Evolutionary conservation across 2,329 filamentous ascomycete species (phyloP).

Genomic region (Didymella exigua): DNA sequence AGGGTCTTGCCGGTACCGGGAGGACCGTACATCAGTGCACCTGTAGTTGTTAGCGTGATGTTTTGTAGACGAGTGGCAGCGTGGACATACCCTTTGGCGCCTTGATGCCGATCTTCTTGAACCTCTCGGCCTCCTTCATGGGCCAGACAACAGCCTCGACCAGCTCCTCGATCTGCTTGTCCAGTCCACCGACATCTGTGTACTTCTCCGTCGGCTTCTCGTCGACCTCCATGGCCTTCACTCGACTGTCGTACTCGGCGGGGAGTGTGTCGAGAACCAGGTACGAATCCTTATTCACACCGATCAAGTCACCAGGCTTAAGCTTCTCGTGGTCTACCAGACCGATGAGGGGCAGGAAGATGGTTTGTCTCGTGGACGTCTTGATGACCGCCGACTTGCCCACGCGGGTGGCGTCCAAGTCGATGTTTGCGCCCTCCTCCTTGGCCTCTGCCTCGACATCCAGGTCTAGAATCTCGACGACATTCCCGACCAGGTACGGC

Average conservation of each 20-base stretch:
- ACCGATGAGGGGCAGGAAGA: constrained; percentile 96
- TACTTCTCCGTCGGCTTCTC: constrained; percentile 99
- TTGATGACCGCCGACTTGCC: constrained; percentile 99
- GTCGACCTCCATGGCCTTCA: constrained; percentile 99
- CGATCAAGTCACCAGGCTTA: constrained; percentile 94
- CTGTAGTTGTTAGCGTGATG: constrained; percentile 46
- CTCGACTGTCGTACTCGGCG: constrained; percentile 96
- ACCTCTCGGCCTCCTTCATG: constrained; percentile 98
- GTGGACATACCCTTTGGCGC: constrained; percentile 83
- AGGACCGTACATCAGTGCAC: constrained; percentile 96
- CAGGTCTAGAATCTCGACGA: constrained; percentile 94
- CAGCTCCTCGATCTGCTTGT: constrained; percentile 99
- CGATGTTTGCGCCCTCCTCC: constrained; percentile 98
- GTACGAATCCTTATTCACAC: constrained; percentile 99
- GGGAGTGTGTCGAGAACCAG: constrained; percentile 95
- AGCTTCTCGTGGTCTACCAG: constrained; percentile 94
- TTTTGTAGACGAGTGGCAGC: not conserved
- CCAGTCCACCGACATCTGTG: constrained; percentile 93
- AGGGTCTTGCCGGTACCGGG: constrained; percentile 91
- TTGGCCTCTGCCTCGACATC: constrained; percentile 95
- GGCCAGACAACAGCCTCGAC: constrained; percentile 99
- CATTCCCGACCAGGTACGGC: constrained; percentile 97
- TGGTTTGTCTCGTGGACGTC: constrained; percentile 96
- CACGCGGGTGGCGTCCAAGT: constrained; percentile 92
- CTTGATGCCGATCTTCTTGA: constrained; percentile 99